Evolutionary conservation across 805 yeast genomes (phyloP), one percentile per base, ranked within the genome.

Genomic region (Metschnikowia drakensbergensis): DNA sequence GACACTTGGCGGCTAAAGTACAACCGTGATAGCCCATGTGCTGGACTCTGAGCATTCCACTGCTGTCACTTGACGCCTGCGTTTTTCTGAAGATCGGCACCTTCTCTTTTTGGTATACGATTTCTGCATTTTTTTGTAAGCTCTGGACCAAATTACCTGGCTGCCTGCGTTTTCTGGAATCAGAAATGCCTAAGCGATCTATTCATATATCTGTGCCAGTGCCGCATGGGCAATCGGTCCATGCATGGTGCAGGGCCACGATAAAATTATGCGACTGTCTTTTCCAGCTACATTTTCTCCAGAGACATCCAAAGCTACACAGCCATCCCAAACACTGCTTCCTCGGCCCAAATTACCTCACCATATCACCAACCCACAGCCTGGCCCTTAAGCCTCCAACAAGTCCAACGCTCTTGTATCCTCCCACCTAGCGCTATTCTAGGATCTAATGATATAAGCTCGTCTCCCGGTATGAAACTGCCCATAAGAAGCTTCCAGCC

Each of bases 401-500:
- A 28, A 28, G 32, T 9, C 8, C 42, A 13, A 25, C 13, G 33
- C 42, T 29, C 29, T 25, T 27, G 23, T 22, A 23, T 23, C 38
- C 17, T 6, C 38, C n/a, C 6, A 23, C 28, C 17, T 10, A n/a
- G 28, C 39, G 13, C 7, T 10, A n/a, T 36, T 38, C 13, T 28
- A 23, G 29, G 11, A 32, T n/a, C 43, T 40, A 17, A 40, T 40
- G 43, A n/a, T n/a, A 40, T 25, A 30, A 31, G 29, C 11, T 25
- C 11, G 29, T 37, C 6, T 6, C 10, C 28, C 34, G 32, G 13
- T 13, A 52, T 52, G 51, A 49, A 45, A 36, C 35, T 49, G 39
- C 38, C 56, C 13, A 8, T 50, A 13, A 44, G 48, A 29, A 44
- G 45, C 29, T 56, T 54, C 42, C 58, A 54, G 47, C 59, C 59